Conservation (phyloP, 2,329 filamentous ascomycete species). For the Epichloe festucae region DNA sequence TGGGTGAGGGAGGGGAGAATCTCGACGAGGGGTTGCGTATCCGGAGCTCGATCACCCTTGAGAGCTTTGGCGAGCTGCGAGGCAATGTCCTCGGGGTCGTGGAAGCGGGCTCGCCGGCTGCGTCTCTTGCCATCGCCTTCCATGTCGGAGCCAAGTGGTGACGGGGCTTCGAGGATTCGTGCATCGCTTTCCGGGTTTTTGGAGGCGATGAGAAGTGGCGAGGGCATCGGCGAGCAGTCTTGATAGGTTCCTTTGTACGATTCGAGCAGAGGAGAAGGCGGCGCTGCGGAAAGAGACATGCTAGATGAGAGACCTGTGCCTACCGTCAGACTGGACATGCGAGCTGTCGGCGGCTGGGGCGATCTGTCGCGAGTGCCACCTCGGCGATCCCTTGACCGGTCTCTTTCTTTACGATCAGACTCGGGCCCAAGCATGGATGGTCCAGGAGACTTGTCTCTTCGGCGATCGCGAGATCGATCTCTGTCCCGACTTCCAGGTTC, state of each 20-base stretch:
- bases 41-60: slow-evolving; percentile 49
- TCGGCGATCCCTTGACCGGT: slow-evolving; percentile 19
- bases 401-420: slow-evolving; percentile 8
- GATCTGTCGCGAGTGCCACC: slow-evolving; percentile 28
- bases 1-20: slow-evolving; percentile 76
- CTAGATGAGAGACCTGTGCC: slow-evolving; percentile 28
- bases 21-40: slow-evolving; percentile 61
- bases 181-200: slow-evolving; percentile 36
- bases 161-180: slow-evolving; percentile 34
- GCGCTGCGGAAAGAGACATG: slow-evolving; percentile 42
- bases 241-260: slow-evolving; percentile 92
- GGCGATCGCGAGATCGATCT: slow-evolving; percentile 21
- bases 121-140: slow-evolving; percentile 30
- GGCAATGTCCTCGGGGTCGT: slow-evolving; percentile 72
- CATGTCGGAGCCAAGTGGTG: slow-evolving; percentile 36
- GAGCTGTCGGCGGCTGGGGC: slow-evolving; percentile 33
- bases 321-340: slow-evolving; percentile 41
- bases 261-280: slow-evolving; percentile 76
- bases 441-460: slow-evolving; percentile 16
- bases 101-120: slow-evolving; percentile 58
- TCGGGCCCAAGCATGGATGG: slow-evolving; percentile 12
- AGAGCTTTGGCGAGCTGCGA: slow-evolving; percentile 64
- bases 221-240: slow-evolving; percentile 87
- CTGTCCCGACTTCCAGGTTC: slow-evolving; percentile 25
- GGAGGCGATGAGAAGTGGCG: slow-evolving; percentile 51